Base-by-base conservation (phyloP, 2,329 filamentous ascomycete species). In the Claviceps sp. region DNA sequence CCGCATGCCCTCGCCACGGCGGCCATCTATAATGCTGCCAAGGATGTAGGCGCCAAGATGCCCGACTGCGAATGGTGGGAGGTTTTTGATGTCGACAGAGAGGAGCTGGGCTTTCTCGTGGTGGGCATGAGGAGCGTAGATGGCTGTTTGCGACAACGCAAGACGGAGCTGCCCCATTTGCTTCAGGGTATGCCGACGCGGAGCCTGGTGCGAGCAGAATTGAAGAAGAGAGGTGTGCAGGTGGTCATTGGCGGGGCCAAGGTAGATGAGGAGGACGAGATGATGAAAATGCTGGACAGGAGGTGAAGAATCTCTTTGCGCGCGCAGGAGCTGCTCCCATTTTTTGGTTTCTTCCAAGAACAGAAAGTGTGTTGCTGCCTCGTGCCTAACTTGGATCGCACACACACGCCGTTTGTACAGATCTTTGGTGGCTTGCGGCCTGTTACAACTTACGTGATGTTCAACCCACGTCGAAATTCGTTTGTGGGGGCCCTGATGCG, bases 51-150 rank as follows among this genome's bases (percentile, higher is more conserved):
- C 0, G 80, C 86, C 13, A 89, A 87, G 65, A 76, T 96, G 69
- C 89, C 91, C 0, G 85, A 86, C 56, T 80, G 79, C 47, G 84
- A 88, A 56, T 98, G 93, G 93, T 98, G 93, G 93, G 90, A 96
- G 67, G 88, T 97, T 0, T 97, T 97, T 65, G 93, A 98, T 67
- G 87, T 93, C 7, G 90, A 96, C 61, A 77, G 93, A 49, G 93
- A 98, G 71, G 89, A 95, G 65, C 74, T 98, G 39, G 93, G 93
- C 0, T 97, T 97, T 60, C 68, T 97, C 53, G 89, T 95, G 3
- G 87, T 96, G 11, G 89, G 78, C 0, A 80, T 96, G 77, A 74
- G 81, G 56, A 96, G 90, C 61, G 71, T 94, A 51, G 82, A 85
- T 56, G 82, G 80, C 0, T 89, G 85, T 68, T 80, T 82, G 51